Base-by-base conservation (phyloP, 176 grass and related monocot genomes). In the Aegilops bicornis region DNA sequence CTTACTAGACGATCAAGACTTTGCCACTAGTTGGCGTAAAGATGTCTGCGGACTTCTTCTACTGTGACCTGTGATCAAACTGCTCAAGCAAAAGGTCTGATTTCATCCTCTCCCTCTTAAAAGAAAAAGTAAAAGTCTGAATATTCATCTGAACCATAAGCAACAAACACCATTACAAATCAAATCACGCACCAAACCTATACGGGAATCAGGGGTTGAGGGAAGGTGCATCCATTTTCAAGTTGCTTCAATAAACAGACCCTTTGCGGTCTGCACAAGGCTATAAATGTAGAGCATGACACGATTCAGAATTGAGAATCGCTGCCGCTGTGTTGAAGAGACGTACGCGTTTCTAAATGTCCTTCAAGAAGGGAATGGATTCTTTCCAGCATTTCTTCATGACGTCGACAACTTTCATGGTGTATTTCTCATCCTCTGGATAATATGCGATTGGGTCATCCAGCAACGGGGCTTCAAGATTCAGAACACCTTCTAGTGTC, bases 371-470 rank as follows among this genome's bases (percentile, higher is more conserved):
- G 73, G 93, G 91, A 71, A 95, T 83, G 15, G 86, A 92, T 92
- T 92, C 88, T 84, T 83, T 94, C 96, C 92, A 96, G 83, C 76
- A 78, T 42, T 50, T 79, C 90, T 83, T 98, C 52, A 94, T 92
- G 59, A 73, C 69, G n/a, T 94, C 88, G 31, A 94, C 90, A n/a
- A 81, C 92, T 78, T 89, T 80, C 63, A 78, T 35, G 43, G 91
- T 91, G 59, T 92, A 89, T 10, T 83, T 62, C 37, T 87, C 88
- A 50, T 98, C 90, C 83, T 96, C 93, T 4, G 91, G 96, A 76
- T 98, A 98, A 73, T 90, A 93, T 7, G 92, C 93, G 23, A 98
- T 74, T 5, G 96, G 96, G 85, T 98, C 93, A 19, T 91, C 87
- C 31, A 98, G 79, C 15, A 94, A 85, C 0, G 84, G 78, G 13